phyloP scores from a whole-genome alignment of 345 rosid genomes.

The Psidium guajava region DNA sequence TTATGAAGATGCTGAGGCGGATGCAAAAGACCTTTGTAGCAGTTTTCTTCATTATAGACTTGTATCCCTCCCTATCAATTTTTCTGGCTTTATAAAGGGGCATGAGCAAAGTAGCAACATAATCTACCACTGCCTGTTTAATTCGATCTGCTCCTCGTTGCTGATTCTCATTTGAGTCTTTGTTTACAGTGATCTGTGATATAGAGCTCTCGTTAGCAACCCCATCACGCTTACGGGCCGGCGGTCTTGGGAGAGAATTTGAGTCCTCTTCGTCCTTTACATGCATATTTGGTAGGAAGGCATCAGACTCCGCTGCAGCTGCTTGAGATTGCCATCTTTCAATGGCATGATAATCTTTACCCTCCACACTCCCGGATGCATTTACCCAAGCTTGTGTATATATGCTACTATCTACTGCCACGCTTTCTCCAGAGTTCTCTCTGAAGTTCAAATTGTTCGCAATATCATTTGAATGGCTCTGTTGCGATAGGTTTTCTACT shows the following conservation, averaged over 20 bases:
- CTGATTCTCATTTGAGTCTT: conserved; percentile 57
- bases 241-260: conserved; percentile 61
- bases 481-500: conserved; percentile 79
- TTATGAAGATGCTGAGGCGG: not conserved
- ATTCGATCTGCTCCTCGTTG: conserved; percentile 63
- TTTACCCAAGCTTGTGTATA: conserved; percentile 96
- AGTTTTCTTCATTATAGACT: conserved; percentile 96
- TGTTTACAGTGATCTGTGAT: conserved; percentile 74
- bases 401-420: conserved; percentile 68
- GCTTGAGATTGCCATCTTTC: conserved; percentile 99
- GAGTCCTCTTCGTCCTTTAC: conserved; percentile 80
- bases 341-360: conserved; percentile 85
- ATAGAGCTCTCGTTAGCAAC: conserved; percentile 70
- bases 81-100: conserved; percentile 92
- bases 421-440: conserved; percentile 93
- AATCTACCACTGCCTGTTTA: conserved; percentile 92
- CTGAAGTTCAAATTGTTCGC: conserved; percentile 60
- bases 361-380: conserved; percentile 73
- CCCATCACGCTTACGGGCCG: conserved; percentile 49
- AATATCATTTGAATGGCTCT: conserved; percentile 81
- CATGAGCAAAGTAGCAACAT: conserved; percentile 96
- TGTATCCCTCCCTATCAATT: conserved; percentile 91
- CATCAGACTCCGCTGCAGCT: conserved; percentile 88
- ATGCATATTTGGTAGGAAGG: conserved; percentile 37
- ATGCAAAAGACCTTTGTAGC: conserved; percentile 69